A percentile compares a stretch with the other conserved stretches of the same genome.
These are phyloP conservation scores for Lentinula raphanica DNA, from an alignment of 768 basidiomycete genomes.

Conservation along the genomic window DNA sequence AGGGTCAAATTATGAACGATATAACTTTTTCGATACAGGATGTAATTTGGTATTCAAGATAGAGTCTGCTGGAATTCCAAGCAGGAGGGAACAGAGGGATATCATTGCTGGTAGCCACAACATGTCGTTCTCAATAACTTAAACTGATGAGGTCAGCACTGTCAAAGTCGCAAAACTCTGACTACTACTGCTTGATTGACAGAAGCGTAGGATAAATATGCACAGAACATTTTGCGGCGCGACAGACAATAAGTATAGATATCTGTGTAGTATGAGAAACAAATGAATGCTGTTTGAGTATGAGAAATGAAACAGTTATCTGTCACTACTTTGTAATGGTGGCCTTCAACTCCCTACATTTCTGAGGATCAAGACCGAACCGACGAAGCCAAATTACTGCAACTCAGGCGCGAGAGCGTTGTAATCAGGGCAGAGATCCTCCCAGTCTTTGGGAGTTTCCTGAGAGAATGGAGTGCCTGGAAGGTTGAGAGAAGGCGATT, in stretches of 20 bases:
- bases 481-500: slow-evolving; percentile 8
- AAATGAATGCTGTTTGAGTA: neutral
- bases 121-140: too few relatives aligned
- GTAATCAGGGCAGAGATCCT: slow-evolving; percentile 8
- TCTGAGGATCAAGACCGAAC: neutral
- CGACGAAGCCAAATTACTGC: slow-evolving; percentile 1
- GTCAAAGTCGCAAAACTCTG: too few relatives aligned
- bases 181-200: too few relatives aligned
- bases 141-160: too few relatives aligned
- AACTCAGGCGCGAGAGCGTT: slow-evolving; percentile 10
- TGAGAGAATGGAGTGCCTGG: slow-evolving; percentile 7
- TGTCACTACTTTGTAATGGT: neutral
- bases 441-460: slow-evolving; percentile 7
- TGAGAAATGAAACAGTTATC: neutral
- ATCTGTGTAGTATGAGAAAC: neutral
- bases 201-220: neutral
- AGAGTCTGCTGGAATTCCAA: too few relatives aligned
- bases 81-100: too few relatives aligned
- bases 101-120: too few relatives aligned
- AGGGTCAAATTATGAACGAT: neutral
- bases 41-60: too few relatives aligned
- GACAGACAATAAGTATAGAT: neutral
- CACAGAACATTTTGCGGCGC: neutral
- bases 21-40: neutral
- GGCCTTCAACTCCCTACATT: neutral